Conservation (phyloP, 805 yeast genomes). For the Zygotorulaspora chibaensis region DNA sequence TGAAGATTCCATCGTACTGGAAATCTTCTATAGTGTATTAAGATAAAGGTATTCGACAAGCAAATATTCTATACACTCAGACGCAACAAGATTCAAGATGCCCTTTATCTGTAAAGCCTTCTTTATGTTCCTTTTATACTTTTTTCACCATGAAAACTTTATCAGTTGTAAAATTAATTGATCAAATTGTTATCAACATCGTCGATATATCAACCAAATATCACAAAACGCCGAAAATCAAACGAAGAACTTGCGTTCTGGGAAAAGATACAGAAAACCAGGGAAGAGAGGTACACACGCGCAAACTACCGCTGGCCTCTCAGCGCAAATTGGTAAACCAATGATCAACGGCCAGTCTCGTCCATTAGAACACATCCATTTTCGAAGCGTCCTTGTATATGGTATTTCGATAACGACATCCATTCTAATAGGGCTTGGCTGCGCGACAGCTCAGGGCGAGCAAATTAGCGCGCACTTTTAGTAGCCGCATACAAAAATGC, state of each 20-base stretch:
- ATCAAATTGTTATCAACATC: not conserved
- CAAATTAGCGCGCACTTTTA: not conserved
- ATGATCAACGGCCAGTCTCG: no score
- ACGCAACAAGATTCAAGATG: not conserved
- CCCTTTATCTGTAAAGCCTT: not conserved
- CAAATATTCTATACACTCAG: not conserved
- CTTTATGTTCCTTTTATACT: not conserved
- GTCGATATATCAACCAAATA: not conserved
- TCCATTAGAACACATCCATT: no score
- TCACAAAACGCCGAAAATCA: not conserved
- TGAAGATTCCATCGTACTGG: not conserved
- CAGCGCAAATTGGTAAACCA: no score
- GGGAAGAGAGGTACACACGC: no score
- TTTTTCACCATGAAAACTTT: not conserved
- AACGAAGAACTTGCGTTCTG: no score
- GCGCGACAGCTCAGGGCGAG: no score
- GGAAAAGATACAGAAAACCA: no score
- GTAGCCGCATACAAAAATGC: not conserved
- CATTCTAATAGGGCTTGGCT: not conserved
- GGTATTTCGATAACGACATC: not conserved
- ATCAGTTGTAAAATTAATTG: not conserved
- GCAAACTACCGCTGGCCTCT: no score
- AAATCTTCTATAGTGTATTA: slow-evolving; percentile 1
- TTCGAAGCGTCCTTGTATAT: not conserved
- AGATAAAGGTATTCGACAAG: no score